Conservation (phyloP, 2,329 filamentous ascomycete genomes). For the Elsinoe arachidis region DNA sequence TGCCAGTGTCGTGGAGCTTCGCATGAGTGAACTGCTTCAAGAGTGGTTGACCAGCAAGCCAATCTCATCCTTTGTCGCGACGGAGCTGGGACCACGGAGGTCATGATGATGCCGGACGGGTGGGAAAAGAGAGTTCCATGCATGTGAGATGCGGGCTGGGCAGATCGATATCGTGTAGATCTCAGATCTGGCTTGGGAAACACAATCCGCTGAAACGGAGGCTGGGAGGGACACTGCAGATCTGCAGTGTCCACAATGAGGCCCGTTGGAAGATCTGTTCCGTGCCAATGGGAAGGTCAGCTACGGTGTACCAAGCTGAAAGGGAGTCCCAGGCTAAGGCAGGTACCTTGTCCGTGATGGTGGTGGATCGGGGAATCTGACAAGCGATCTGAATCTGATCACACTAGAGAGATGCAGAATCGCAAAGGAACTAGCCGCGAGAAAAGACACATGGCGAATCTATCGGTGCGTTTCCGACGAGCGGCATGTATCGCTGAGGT, state of each 20-base stretch:
- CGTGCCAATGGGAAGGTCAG: background rate
- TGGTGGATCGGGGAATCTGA: background rate
- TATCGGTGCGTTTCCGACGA: background rate
- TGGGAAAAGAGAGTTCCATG: background rate
- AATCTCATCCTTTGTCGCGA: background rate
- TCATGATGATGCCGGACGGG: conserved; percentile 6
- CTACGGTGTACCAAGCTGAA: background rate
- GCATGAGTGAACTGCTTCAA: background rate
- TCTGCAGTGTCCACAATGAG: background rate
- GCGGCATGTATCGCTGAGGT: background rate
- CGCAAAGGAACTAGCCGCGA: background rate
- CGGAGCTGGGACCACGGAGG: background rate
- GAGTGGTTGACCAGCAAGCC: background rate
- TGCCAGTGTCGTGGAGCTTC: background rate
- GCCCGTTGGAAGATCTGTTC: background rate
- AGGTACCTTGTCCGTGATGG: background rate
- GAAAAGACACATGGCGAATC: background rate
- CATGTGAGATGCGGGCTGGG: background rate
- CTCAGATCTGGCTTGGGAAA: conserved; percentile 3
- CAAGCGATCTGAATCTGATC: background rate
- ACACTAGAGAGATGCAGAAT: background rate
- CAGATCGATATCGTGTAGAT: conserved; percentile 10
- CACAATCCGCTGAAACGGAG: background rate
- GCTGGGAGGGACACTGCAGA: conserved; percentile 2
- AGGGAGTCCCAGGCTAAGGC: background rate